Conservation (phyloP, 192 early-diverging fungal genomes). For the Hyaloraphidium curvatum region DNA sequence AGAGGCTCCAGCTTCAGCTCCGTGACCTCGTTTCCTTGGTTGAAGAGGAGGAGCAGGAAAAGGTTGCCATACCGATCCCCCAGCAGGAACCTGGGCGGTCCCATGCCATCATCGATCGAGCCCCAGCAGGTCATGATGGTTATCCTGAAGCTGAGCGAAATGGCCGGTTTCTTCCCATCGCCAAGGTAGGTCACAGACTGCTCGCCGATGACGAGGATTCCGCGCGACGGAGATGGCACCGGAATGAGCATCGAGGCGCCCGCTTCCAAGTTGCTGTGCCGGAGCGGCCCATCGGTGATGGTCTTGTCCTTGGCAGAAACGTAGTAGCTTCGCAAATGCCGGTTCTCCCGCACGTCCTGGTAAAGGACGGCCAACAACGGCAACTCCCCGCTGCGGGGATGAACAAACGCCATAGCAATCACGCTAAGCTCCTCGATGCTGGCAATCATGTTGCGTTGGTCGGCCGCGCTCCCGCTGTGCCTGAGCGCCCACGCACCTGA, state of each 20-base stretch:
- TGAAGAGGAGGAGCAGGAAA: conserved; percentile 29
- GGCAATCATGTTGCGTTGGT: neutral
- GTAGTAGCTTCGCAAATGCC: conserved; percentile 35
- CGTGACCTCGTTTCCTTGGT: conserved; percentile 12
- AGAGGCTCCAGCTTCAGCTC: conserved; percentile 20
- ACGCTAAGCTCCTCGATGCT: conserved; percentile 35
- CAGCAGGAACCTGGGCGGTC: conserved; percentile 36
- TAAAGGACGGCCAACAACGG: conserved; percentile 36
- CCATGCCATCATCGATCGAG: neutral
- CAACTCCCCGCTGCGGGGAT: conserved; percentile 4
- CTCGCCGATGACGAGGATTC: conserved; percentile 31
- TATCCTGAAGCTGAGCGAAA: conserved; percentile 19
- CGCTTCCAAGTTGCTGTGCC: conserved; percentile 17
- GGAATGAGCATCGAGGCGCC: conserved; percentile 30
- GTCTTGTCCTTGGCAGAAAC: conserved; percentile 20
- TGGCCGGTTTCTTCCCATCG: conserved; percentile 5
- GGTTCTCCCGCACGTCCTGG: conserved; percentile 26
- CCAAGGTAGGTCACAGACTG: conserved; percentile 31
- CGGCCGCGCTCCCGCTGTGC: too few species aligned
- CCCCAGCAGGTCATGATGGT: conserved; percentile 31
- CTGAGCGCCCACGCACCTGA: conserved; percentile 2
- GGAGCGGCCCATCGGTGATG: conserved; percentile 17
- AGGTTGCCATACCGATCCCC: conserved; percentile 46
- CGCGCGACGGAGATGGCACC: conserved; percentile 23
- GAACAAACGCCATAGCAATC: conserved; percentile 25